These are phyloP conservation scores for Penstemon davidsonii DNA, from an alignment of 257 asterid genomes.

Conservation along the genomic window DNA sequence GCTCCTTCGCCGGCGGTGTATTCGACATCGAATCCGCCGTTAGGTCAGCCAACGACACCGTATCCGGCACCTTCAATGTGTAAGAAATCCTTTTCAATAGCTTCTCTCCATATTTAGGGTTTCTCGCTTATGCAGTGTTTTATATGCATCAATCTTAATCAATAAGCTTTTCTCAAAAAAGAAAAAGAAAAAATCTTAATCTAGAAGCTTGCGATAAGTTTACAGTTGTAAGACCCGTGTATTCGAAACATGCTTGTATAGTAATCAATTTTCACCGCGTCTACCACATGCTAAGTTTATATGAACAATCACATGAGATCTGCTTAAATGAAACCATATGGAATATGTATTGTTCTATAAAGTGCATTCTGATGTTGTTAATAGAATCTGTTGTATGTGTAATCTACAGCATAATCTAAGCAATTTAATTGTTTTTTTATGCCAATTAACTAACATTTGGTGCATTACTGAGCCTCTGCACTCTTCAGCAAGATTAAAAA, in stretches of 20 bases:
- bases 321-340: no score
- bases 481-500: no score
- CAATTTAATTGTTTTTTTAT: no score
- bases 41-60: conserved; percentile 85
- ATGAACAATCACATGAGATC: no score
- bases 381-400: no score
- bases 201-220: not conserved
- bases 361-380: no score
- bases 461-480: no score
- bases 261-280: not conserved
- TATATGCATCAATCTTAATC: not conserved
- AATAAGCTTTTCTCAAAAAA: not conserved
- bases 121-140: no score
- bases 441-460: no score
- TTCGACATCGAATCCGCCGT: conserved; percentile 86
- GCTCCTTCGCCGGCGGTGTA: conserved; percentile 56
- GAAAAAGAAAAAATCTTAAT: no score
- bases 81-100: conserved; percentile 35
- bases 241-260: not conserved
- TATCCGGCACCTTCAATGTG: conserved; percentile 80
- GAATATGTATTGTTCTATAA: no score
- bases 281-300: not conserved
- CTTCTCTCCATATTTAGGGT: not conserved
- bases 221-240: not conserved
- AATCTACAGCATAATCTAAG: no score